These are phyloP conservation scores for Ceratocystis ficicola DNA, from an alignment of 2,329 filamentous ascomycete species.

Conservation along the genomic window DNA sequence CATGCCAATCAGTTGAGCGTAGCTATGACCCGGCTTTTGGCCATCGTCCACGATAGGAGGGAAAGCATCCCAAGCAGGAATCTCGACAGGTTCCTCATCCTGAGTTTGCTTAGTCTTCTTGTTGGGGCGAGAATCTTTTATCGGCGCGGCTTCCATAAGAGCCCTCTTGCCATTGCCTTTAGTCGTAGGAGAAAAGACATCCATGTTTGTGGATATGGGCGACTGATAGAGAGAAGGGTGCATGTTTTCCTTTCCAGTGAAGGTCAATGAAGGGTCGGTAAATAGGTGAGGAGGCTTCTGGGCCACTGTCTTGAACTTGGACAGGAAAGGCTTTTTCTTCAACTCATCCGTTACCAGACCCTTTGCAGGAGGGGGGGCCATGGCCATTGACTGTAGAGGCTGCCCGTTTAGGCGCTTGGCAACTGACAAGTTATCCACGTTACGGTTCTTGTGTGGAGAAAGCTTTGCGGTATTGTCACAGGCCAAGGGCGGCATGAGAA, in stretches of 20 bases:
- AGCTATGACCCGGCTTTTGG: constrained; percentile 79
- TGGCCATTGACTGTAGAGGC: constrained; percentile 30
- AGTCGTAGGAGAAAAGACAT: constrained; percentile 33
- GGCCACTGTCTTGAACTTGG: constrained; percentile 45
- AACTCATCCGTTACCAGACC: constrained; percentile 43
- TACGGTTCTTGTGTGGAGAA: constrained; percentile 16
- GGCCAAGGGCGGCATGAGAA: constrained; percentile 13
- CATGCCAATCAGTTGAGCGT: constrained; percentile 92
- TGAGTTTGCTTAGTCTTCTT: constrained; percentile 57
- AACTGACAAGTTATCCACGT: constrained; percentile 8
- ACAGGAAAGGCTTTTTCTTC: constrained; percentile 52
- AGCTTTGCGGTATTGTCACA: background rate
- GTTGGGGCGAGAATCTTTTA: constrained; percentile 51
- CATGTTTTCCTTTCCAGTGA: constrained; percentile 44
- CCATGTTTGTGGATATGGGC: constrained; percentile 35
- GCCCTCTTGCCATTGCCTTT: constrained; percentile 35
- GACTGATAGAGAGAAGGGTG: constrained; percentile 41
- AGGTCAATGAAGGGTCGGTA: constrained; percentile 30
- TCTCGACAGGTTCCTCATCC: constrained; percentile 15
- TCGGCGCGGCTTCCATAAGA: constrained; percentile 59
- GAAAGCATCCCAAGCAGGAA: constrained; percentile 64
- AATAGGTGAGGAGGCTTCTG: constrained; percentile 37
- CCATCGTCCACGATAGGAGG: constrained; percentile 74
- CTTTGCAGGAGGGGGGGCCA: constrained; percentile 50
- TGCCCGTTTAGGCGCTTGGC: constrained; percentile 15